Evolutionary conservation across 2,329 filamentous ascomycete genomes (phyloP).

Genomic region (Blastomyces emzantsi): DNA sequence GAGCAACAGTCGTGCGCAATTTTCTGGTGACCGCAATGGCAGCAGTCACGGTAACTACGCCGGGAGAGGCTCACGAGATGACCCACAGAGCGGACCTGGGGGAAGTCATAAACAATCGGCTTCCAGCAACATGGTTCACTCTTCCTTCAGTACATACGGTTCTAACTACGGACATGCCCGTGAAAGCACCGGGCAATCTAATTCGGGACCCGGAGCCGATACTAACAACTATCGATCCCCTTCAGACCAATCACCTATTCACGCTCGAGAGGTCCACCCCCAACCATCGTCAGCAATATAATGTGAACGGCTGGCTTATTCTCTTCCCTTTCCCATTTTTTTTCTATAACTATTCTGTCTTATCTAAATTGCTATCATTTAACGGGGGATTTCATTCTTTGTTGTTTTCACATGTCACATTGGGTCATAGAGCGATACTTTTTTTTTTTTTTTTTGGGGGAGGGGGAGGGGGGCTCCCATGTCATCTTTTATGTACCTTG

Average conservation of each 20-base stretch:
- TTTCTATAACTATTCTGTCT: neutral
- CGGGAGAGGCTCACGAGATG: neutral
- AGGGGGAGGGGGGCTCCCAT: too few species aligned
- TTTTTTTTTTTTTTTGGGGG: neutral
- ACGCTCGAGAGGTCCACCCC: neutral
- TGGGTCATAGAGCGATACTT: neutral
- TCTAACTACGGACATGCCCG: neutral
- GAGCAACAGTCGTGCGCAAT: neutral
- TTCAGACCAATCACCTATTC: constrained; percentile 2
- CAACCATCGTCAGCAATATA: neutral
- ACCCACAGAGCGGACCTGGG: neutral
- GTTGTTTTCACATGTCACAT: neutral
- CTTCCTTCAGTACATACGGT: constrained; percentile 2
- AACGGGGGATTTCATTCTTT: neutral
- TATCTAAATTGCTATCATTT: neutral
- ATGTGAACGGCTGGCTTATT: neutral
- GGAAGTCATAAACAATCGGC: constrained; percentile 1
- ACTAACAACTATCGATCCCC: constrained; percentile 2
- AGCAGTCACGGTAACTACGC: neutral
- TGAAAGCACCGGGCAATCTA: neutral
- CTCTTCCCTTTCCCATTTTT: neutral
- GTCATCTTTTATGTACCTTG: neutral
- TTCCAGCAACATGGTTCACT: neutral
- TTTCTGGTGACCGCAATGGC: constrained; percentile 3
- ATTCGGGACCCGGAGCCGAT: neutral